Evolutionary conservation across 257 asterid genomes (phyloP).

Genomic region (Ophiorrhiza pumila): DNA sequence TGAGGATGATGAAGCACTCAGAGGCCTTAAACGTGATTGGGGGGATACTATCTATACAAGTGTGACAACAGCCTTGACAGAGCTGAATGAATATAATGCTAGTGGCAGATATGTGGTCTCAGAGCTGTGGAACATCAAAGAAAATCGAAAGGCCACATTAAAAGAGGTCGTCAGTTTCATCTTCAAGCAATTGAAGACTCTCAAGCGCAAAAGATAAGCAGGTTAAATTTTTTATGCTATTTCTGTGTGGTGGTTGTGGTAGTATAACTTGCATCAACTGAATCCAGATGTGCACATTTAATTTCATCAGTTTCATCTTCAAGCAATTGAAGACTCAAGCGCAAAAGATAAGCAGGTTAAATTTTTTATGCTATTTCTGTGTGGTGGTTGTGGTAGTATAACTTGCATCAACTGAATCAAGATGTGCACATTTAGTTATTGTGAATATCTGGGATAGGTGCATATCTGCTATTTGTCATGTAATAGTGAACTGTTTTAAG

Average conservation of each 20-base stretch:
- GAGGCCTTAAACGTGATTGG: conserved; percentile 27
- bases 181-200: conserved; percentile 32
- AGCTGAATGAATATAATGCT: conserved; percentile 39
- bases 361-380: neutral
- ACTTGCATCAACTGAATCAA: neutral
- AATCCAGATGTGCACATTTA: neutral
- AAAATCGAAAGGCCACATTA: conserved; percentile 39
- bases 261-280: neutral
- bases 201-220: conserved; percentile 28
- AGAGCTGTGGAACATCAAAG: conserved; percentile 45
- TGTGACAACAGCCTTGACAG: conserved; percentile 33
- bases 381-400: neutral
- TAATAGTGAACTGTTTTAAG: too few species aligned
- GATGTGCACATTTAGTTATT: neutral
- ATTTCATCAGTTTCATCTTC: conserved; percentile 25
- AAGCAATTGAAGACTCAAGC: conserved; percentile 33
- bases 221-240: conserved; percentile 2
- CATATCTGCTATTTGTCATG: neutral
- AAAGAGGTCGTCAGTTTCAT: conserved; percentile 40
- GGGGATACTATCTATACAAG: conserved; percentile 32
- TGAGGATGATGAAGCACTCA: conserved; percentile 28
- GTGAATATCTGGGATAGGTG: neutral
- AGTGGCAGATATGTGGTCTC: conserved; percentile 45
- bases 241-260: neutral
- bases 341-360: conserved; percentile 24